Percentiles rank a stretch among this genome's conserved stretches.
Evolutionary conservation across 331 rosid species (phyloP).

Genomic region (Spiraea crenata): DNA sequence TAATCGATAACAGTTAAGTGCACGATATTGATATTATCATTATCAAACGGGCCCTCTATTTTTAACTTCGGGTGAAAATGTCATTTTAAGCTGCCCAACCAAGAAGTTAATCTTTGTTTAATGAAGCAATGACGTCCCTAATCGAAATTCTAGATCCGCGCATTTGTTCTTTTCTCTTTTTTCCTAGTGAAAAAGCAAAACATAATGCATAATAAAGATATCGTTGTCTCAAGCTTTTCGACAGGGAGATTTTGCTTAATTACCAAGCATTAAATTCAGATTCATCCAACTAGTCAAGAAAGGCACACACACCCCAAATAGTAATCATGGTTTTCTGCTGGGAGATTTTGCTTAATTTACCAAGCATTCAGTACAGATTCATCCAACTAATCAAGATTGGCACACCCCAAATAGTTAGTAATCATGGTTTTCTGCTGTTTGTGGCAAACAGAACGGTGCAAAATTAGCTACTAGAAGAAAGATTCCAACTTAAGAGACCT

Average conservation of each 20-base stretch:
- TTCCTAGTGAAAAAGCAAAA: conserved; percentile 30
- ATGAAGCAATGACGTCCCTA: neutral
- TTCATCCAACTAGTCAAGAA: neutral
- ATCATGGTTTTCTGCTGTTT: neutral
- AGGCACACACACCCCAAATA: neutral
- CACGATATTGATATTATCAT: too few species aligned
- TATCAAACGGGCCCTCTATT: too few species aligned
- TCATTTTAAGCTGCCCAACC: conserved; percentile 10
- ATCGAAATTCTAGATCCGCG: conserved; percentile 26
- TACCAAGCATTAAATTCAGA: neutral
- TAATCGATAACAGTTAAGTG: too few species aligned
- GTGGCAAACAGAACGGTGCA: too few species aligned
- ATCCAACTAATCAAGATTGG: neutral
- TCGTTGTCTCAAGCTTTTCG: conserved; percentile 19
- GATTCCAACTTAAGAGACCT: too few species aligned
- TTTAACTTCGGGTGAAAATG: neutral
- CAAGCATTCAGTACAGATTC: neutral
- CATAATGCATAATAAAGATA: conserved; percentile 14
- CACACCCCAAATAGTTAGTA: neutral
- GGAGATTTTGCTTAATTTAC: neutral
- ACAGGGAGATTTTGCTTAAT: conserved; percentile 11
- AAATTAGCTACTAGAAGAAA: too few species aligned
- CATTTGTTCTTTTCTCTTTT: neutral
- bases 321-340: neutral
- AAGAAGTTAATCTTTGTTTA: neutral